Conservation (phyloP, 2,329 filamentous ascomycete genomes). For the Penicillium vulpinum region DNA sequence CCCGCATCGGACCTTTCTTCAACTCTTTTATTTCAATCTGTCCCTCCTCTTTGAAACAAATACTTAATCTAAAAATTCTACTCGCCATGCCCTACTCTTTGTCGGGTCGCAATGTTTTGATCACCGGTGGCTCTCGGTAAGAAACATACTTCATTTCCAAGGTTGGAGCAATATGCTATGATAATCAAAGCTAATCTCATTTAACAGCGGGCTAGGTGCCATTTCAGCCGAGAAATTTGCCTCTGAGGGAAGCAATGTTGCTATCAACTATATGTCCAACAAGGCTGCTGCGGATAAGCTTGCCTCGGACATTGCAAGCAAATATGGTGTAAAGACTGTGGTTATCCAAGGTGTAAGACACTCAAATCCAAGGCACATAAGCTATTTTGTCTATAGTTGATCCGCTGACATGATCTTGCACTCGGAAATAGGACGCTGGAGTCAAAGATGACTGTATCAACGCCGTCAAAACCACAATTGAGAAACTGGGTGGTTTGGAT, state of each 20-base stretch:
- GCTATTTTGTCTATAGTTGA: not conserved
- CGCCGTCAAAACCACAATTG: conserved; percentile 60
- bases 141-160: conserved; percentile 25
- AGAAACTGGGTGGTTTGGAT: conserved; percentile 69
- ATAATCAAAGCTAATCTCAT: conserved; percentile 6
- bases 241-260: conserved; percentile 65
- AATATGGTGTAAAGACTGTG: conserved; percentile 54
- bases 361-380: not conserved
- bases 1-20: not conserved
- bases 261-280: conserved; percentile 71
- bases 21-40: not conserved
- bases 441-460: conserved; percentile 58
- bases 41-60: not conserved
- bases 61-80: not conserved
- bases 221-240: conserved; percentile 68
- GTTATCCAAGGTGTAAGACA: conserved; percentile 61
- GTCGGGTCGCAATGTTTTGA: conserved; percentile 61
- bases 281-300: conserved; percentile 60
- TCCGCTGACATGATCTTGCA: conserved; percentile 8
- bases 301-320: conserved; percentile 54
- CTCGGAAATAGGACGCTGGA: conserved; percentile 57
- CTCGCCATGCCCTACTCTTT: conserved; percentile 62
- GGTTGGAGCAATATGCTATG: not conserved
- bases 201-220: conserved; percentile 68
- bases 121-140: conserved; percentile 65